A percentile compares a stretch with the other conserved stretches of the same genome.
These are phyloP conservation scores for Huntiella bhutanensis DNA, from an alignment of 2,329 filamentous ascomycete species.

Conservation along the genomic window DNA sequence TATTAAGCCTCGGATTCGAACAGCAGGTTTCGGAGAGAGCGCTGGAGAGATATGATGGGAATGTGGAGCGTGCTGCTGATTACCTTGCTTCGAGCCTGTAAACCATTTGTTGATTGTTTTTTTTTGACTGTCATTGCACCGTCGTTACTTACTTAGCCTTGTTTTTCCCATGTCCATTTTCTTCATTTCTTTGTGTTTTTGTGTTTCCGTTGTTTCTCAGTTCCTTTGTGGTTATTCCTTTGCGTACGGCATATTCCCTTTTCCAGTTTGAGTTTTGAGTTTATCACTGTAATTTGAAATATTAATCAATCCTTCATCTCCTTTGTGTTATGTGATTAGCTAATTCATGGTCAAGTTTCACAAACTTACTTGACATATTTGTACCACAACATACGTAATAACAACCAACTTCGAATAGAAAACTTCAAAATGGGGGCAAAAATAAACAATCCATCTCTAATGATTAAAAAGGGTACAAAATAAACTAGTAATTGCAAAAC, in stretches of 20 bases:
- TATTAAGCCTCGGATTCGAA: constrained; percentile 78
- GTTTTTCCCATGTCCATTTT: background rate
- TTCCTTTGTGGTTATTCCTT: too few relatives aligned
- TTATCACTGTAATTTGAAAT: background rate
- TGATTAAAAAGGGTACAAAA: constrained; percentile 4
- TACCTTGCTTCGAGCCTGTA: constrained; percentile 4
- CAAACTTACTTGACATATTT: too few relatives aligned
- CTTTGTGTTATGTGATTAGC: too few relatives aligned
- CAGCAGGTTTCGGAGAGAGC: constrained; percentile 56
- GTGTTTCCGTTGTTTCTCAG: background rate
- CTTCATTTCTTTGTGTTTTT: constrained; percentile 1
- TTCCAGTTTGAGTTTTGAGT: background rate
- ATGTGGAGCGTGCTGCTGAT: constrained; percentile 60
- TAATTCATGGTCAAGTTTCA: too few relatives aligned
- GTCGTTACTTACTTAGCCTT: background rate
- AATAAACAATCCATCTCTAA: background rate
- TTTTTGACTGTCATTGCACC: background rate
- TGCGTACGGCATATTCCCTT: too few relatives aligned
- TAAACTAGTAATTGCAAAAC: background rate
- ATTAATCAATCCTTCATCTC: too few relatives aligned
- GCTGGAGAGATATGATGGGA: constrained; percentile 89
- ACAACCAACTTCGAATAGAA: background rate
- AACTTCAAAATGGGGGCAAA: background rate
- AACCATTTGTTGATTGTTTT: background rate
- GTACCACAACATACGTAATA: too few relatives aligned